phyloP scores from a whole-genome alignment of 1,284 basidiomycete species.

The Leccinum pachyderme region DNA sequence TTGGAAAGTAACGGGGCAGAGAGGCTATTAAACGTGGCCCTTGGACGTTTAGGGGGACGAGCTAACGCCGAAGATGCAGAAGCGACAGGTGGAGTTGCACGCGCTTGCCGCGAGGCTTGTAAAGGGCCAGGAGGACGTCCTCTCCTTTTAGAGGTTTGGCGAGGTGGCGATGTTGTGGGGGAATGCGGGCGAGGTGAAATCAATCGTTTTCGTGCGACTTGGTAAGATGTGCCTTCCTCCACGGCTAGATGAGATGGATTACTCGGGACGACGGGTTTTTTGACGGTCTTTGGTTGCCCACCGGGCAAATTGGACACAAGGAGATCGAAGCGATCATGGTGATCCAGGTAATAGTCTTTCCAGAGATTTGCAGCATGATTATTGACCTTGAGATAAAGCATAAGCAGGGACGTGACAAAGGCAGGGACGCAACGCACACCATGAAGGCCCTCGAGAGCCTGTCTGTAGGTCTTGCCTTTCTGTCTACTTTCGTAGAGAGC shows the following conservation, averaged over 20 bases:
- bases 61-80: constrained; percentile 18
- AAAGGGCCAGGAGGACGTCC: constrained; percentile 11
- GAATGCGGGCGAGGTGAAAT: constrained; percentile 14
- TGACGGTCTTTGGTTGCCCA: constrained; percentile 40
- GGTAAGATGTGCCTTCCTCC: constrained; percentile 16
- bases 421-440: constrained; percentile 32
- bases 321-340: constrained; percentile 55
- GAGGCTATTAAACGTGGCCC: constrained; percentile 53
- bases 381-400: constrained; percentile 38
- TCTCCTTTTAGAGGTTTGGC: constrained; percentile 14
- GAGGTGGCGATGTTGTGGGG: constrained; percentile 2
- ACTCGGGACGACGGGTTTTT: constrained; percentile 42
- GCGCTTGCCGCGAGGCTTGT: constrained; percentile 22
- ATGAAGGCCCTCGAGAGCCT: constrained; percentile 43
- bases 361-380: constrained; percentile 50
- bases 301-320: constrained; percentile 38
- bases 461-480: constrained; percentile 39
- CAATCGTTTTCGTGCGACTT: constrained; percentile 31
- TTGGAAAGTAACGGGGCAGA: constrained; percentile 44
- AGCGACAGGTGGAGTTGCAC: constrained; percentile 10
- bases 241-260: constrained; percentile 20
- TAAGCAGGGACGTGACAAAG: constrained; percentile 4
- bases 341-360: constrained; percentile 74
- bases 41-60: constrained; percentile 34
- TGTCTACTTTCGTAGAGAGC: constrained; percentile 37